Evolutionary conservation across 2,329 filamentous ascomycete species (phyloP), one percentile per base, ranked within the genome.

Genomic region (Fusarium annulatum): DNA sequence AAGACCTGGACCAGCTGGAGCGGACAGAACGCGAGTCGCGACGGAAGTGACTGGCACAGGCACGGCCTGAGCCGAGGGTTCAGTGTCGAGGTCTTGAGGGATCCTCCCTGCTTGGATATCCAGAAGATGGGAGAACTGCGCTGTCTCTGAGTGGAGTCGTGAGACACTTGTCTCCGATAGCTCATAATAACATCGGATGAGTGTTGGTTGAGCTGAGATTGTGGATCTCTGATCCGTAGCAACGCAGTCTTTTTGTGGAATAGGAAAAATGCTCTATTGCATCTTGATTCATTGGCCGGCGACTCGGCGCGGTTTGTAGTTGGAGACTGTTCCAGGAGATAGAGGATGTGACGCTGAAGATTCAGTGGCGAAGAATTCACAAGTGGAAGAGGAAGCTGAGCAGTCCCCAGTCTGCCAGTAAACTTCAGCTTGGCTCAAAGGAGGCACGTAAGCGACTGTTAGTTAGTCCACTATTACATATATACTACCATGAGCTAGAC

Each of bases 131-230:
- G 61, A 66, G 60, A 65, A 51, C 42, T 73, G 67, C 61, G 52
- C 68, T 48, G 64, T 59, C 61, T 63, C 48, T 57, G 56, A 42
- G 76, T 69, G 76, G 69, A 75, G 71, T 63, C 58, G 56, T 78
- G 71, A 78, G 75, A 78, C 76, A 76, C 42, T 76, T 76, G 74
- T 78, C 68, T 73, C 63, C 59, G 61, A 73, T 71, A 67, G 59
- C 46, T 68, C 48, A 74, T 71, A 69, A 75, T 36, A 68, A 49
- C 67, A 55, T 62, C 42, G 64, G 52, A 58, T 64, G 39, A 48
- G 53, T 74, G 33, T 56, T 64, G 42, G 23, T 57, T 53, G 56
- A 55, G 56, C 53, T 73, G 74, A 67, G 30, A 71, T 66, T 52
- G 64, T 66, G 64, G 62, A 58, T 30, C 45, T 48, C 45, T 48